Evolutionary conservation across 345 rosid species (phyloP).

Genomic region (Aquilaria sinensis): DNA sequence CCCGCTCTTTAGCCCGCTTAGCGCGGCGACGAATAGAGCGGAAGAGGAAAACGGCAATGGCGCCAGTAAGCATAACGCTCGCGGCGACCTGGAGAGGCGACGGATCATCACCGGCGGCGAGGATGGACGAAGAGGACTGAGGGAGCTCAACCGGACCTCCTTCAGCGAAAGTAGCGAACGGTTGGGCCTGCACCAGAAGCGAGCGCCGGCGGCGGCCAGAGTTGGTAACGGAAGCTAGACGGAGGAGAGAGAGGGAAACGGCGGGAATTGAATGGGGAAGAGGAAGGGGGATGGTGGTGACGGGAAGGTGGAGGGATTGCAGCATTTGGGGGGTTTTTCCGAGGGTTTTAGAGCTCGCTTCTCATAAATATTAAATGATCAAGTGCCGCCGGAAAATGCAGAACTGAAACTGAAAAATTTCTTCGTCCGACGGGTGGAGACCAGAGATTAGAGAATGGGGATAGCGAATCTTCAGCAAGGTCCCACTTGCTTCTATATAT

Average conservation of each 20-base stretch:
- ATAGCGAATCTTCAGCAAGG: no score
- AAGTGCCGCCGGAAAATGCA: no score
- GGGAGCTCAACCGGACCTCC: slow-evolving; percentile 73
- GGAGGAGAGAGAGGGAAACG: slow-evolving; percentile 16
- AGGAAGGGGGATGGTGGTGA: slow-evolving; percentile 8
- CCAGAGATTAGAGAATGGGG: no score
- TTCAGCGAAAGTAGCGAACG: slow-evolving; percentile 20
- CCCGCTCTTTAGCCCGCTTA: slow-evolving; percentile 74
- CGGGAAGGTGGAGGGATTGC: slow-evolving; percentile 31
- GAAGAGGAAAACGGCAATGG: slow-evolving; percentile 77
- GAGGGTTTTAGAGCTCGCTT: background rate
- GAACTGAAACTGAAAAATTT: no score
- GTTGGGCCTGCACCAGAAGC: slow-evolving; percentile 30
- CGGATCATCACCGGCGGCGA: slow-evolving; percentile 76
- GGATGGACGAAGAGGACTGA: slow-evolving; percentile 37
- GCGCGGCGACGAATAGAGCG: slow-evolving; percentile 84
- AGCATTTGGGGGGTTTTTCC: slow-evolving; percentile 21
- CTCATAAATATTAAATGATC: no score
- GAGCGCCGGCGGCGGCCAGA: slow-evolving; percentile 5
- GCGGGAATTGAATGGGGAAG: slow-evolving; percentile 19
- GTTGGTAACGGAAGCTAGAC: slow-evolving; percentile 10
- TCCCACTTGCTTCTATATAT: no score
- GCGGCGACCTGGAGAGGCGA: slow-evolving; percentile 69
- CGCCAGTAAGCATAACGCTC: slow-evolving; percentile 80
- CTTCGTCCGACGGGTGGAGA: no score